Base-by-base conservation (phyloP, 75 land plant species). In the Picea glauca region DNA sequence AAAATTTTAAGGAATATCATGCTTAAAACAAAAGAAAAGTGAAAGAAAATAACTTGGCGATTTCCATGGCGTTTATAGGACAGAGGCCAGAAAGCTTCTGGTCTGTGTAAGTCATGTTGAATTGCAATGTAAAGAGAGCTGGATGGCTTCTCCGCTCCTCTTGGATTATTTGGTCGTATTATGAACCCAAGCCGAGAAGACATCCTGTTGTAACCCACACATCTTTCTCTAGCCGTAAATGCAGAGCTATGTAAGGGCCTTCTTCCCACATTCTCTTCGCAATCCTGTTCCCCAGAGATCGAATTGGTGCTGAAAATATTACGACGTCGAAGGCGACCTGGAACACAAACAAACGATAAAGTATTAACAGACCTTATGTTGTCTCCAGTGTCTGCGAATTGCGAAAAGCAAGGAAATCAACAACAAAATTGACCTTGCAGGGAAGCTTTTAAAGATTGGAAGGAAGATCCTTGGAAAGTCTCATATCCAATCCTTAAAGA, bases 401-500 rank as follows among this genome's bases (percentile, higher is more conserved):
- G 1, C 1, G 15, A 58, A 58, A 58, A 58, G 1, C 59, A 58
- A 0, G 15, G 59, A 0, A 58, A 58, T 67, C 1, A 20, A 17
- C 12, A 54, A 4, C 1, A 3, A 31, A 77, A 13, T 60, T 30
- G 90, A 26, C 26, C 26, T 26, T 26, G 26, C 26, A 26, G 26
- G 0, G 26, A 26, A 26, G 26, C 26, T 26, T 92, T 77, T 96
- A 96, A 9, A 96, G 93, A 79, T 96, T 94, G 20, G 88, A 77
- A 58, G 88, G 88, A 46, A 96, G 91, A 80, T 93, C 92, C 64
- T 91, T 93, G 23, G 98, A 84, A 0, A 96, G 90, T 74, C 98
- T 87, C 4, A 92, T 90, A 59, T 96, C 98, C 35, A 96, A 77
- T n/a, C 92, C 92, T 0, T 96, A 82, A 26, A 95, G 72, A 35